Evolutionary conservation across 2,329 filamentous ascomycete species (phyloP), one percentile per base, ranked within the genome.

Genomic region (Ciborinia camelliae): DNA sequence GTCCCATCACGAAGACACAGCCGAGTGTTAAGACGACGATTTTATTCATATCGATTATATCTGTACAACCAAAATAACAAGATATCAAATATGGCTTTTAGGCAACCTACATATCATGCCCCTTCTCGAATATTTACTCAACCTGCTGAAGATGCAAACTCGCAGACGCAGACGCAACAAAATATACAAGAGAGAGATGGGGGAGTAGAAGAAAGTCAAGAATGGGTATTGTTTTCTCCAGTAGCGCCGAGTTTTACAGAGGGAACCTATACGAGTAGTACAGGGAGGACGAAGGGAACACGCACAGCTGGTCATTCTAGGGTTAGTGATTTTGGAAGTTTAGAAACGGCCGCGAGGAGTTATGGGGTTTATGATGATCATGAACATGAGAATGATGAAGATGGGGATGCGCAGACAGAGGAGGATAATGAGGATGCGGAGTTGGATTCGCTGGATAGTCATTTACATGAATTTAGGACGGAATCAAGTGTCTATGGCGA

Each of bases 171-270:
- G 64, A 70, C 66, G 69, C 75, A 60, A 30, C 65, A 54, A 32
- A 48, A 63, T 52, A 35, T 32, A 30, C 66, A 68, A 55, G 62
- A 69, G n/a, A 39, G 51, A 30, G 28, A 35, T 37, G 23, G 30
- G n/a, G 14, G 30, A 26, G 79, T 86, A 66, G 86, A 90, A 67
- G 89, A 93, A 69, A 89, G 91, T 15, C 90, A 95, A 77, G 94
- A 96, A 84, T 99, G 95, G 95, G 90, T 98, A 63, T 86, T 99
- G 69, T 99, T 99, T 81, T 91, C 92, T 9, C 91, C 91, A 1
- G 82, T 83, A 10, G 87, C 87, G 68, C 84, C 82, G 4, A 88
- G 90, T 26, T 83, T 83, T 14, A 87, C 87, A 6, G 87, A 89
- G 67, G 83, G 88, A 61, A 91, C 88, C 52, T 87, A 84, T 66